phyloP scores from a whole-genome alignment of 2,329 filamentous ascomycete species.

The Trichoderma asperellum region DNA sequence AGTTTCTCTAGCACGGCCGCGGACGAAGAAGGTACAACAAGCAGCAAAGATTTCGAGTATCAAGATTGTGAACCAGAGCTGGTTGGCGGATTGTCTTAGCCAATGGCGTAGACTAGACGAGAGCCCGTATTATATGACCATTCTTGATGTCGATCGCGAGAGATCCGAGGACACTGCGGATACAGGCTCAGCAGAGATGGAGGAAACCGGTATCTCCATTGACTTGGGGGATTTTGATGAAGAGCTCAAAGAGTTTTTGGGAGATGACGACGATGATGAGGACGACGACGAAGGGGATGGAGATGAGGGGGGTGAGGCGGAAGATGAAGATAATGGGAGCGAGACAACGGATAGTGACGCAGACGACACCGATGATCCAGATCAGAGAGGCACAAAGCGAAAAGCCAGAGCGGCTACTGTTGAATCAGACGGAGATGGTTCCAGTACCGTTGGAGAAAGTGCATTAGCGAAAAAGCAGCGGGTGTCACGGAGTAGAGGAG shows the following conservation, averaged over 20 bases:
- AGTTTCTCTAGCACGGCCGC: constrained; percentile 69
- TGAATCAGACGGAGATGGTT: constrained; percentile 42
- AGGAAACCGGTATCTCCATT: constrained; percentile 42
- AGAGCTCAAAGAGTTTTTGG: constrained; percentile 76
- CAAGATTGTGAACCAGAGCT: constrained; percentile 89
- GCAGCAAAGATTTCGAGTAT: constrained; percentile 79
- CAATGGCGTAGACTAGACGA: constrained; percentile 84
- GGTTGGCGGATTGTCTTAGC: constrained; percentile 83
- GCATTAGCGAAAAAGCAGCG: constrained; percentile 57
- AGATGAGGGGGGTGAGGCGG: constrained; percentile 27
- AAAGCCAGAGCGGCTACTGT: constrained; percentile 40
- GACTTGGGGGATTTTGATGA: constrained; percentile 64
- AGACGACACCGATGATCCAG: constrained; percentile 35
- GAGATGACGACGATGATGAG: constrained; percentile 53
- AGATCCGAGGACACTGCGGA: constrained; percentile 42
- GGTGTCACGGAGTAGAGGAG: constrained; percentile 49
- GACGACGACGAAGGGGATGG: constrained; percentile 35
- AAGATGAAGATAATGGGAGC: constrained; percentile 29
- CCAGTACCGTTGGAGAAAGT: constrained; percentile 43
- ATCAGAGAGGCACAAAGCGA: constrained; percentile 41
- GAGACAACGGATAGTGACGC: constrained; percentile 39
- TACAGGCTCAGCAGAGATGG: constrained; percentile 37
- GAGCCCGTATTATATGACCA: constrained; percentile 73
- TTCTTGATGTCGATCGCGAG: constrained; percentile 69
- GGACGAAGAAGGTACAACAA: constrained; percentile 89